phyloP scores from a whole-genome alignment of 805 yeast genomes.

The Suhomyces sp. region DNA sequence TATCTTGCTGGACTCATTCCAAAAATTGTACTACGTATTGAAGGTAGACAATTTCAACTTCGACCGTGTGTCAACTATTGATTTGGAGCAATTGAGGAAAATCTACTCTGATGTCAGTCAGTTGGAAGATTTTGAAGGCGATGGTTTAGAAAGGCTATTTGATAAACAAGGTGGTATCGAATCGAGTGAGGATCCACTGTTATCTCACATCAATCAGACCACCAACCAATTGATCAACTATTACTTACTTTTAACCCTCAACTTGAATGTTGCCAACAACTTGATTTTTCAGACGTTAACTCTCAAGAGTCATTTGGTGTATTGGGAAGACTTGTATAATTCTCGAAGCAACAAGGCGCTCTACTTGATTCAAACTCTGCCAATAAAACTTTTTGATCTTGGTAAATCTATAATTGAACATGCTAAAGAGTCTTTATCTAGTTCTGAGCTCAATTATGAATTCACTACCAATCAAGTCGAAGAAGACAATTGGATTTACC shows the following conservation, averaged over 20 bases:
- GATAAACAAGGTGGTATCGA: no score
- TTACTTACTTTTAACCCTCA: slow-evolving; percentile 22
- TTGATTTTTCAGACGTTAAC: slow-evolving; percentile 34
- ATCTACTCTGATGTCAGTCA: no score
- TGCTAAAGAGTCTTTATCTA: slow-evolving; percentile 3
- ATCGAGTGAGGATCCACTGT: no score
- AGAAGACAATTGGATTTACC: slow-evolving; percentile 17
- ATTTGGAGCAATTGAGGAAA: slow-evolving; percentile 4
- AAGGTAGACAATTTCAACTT: slow-evolving; percentile 20
- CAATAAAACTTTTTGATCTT: slow-evolving; percentile 19
- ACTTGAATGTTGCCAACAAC: slow-evolving; percentile 30
- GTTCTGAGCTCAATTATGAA: slow-evolving; percentile 8
- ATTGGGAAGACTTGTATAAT: slow-evolving; percentile 32
- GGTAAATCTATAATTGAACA: slow-evolving; percentile 1
- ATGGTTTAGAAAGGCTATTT: no score
- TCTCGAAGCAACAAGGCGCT: slow-evolving; percentile 26
- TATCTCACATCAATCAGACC: neutral
- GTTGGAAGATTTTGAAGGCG: no score
- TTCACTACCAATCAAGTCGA: slow-evolving; percentile 2
- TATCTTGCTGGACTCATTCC: slow-evolving; percentile 13
- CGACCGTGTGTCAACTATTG: slow-evolving; percentile 7
- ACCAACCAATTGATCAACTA: slow-evolving; percentile 19
- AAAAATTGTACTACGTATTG: slow-evolving; percentile 21
- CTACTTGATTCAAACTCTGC: slow-evolving; percentile 37
- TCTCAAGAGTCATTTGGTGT: slow-evolving; percentile 31